Evolutionary conservation across 352 stramenopile genomes (phyloP), one percentile per base, ranked within the genome.

Genomic region (Plasmopara muralis): DNA sequence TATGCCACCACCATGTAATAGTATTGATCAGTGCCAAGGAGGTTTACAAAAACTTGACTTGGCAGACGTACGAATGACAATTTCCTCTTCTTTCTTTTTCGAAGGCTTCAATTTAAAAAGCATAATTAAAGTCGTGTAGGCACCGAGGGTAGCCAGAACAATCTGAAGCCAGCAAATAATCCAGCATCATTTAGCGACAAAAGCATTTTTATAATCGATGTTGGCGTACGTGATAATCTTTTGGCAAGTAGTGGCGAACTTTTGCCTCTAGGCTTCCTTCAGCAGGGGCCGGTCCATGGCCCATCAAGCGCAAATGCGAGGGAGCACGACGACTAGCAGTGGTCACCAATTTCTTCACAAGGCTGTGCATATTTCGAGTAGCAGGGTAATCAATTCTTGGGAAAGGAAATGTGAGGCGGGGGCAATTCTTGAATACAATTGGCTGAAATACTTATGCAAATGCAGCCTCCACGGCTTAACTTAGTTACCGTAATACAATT

Each of bases 71-170:
- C 73, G 65, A 16, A 62, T 68, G 50, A 72, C 63, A 42, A 74
- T 72, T 51, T 68, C 70, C 54, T 88, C 75, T 43, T 87, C 72
- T 44, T 75, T 67, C 68, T 89, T 89, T 70, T 85, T 85, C 10
- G 77, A 87, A 29, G 79, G 79, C 72, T 88, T 89, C 37, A 87
- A 68, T 77, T 93, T 93, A 69, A 89, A 87, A 34, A 88, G 63
- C 49, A 89, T 70, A 58, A 88, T 80, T 49, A 93, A 50, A 37
- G 71, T 78, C 60, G 81, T 72, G 73, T 93, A 93, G 52, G 84
- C 73, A 49, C 83, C 83, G 29, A 93, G 62, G 6, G 81, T 92
- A 16, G 81, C 81, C 58, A 92, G 48, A 64, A 93, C 83, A 50
- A 93, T 91, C 83, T 93, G 31, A 44, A 14, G 9, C 25, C 6